Conservation (phyloP, 345 rosid genomes). For the Eucalyptus cloeziana region DNA sequence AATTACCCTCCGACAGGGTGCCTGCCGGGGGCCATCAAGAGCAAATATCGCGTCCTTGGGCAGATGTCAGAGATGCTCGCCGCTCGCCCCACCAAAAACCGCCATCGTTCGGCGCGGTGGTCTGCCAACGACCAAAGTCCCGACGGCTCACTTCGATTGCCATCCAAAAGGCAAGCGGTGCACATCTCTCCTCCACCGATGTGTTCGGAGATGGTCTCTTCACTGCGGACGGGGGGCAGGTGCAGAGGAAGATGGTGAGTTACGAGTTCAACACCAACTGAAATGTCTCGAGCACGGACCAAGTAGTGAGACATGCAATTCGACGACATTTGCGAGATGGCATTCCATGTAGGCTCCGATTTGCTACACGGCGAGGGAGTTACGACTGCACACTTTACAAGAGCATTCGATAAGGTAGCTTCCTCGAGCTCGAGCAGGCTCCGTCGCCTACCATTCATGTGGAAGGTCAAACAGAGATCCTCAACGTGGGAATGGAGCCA, state of each 20-base stretch:
- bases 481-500: background rate
- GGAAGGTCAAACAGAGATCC: background rate
- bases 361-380: background rate
- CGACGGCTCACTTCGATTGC: background rate
- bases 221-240: background rate
- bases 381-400: background rate
- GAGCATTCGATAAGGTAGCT: background rate
- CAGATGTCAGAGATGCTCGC: too few species aligned
- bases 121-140: background rate
- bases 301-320: background rate
- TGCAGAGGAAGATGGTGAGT: slow-evolving; percentile 7
- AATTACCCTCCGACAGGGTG: too few species aligned
- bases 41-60: too few species aligned
- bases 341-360: background rate
- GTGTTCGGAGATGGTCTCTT: slow-evolving; percentile 1
- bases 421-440: background rate
- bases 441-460: background rate
- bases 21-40: too few species aligned
- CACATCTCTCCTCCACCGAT: too few species aligned
- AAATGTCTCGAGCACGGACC: background rate
- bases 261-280: slow-evolving; percentile 7
- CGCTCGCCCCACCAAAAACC: too few species aligned
- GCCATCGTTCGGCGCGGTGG: too few species aligned
- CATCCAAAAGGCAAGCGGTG: too few species aligned
- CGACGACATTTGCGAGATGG: slow-evolving; percentile 9